phyloP scores from a whole-genome alignment of 805 yeast species.

The Metschnikowia corniflorae region DNA sequence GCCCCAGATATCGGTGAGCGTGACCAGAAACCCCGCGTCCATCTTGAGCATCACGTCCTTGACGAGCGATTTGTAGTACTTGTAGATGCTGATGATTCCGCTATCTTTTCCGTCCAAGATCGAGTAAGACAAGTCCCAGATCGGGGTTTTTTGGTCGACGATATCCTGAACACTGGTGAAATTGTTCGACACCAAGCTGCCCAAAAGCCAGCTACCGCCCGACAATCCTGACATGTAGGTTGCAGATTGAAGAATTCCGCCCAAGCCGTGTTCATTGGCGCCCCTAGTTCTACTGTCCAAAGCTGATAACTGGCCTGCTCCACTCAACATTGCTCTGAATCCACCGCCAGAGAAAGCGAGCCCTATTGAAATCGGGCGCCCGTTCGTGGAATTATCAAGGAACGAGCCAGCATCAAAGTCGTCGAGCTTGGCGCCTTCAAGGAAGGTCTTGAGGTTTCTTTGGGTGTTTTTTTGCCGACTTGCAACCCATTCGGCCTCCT shows the following conservation, averaged over 20 bases:
- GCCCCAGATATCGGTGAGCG: slow-evolving; percentile 40
- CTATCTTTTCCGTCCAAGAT: slow-evolving; percentile 39
- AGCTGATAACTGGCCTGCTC: slow-evolving; percentile 11
- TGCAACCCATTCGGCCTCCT: slow-evolving; percentile 8
- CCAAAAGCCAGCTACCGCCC: slow-evolving; percentile 12
- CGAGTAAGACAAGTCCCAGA: slow-evolving; percentile 31
- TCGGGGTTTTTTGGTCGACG: slow-evolving; percentile 17
- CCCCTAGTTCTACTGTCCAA: slow-evolving; percentile 8
- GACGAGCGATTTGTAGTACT: slow-evolving; percentile 21
- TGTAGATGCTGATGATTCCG: slow-evolving; percentile 9
- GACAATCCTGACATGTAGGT: slow-evolving; percentile 11
- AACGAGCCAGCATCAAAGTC: slow-evolving; percentile 8
- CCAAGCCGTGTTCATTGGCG: slow-evolving; percentile 10
- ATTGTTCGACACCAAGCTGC: slow-evolving; percentile 52
- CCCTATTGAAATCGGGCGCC: slow-evolving; percentile 4
- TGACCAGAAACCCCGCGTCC: slow-evolving; percentile 31
- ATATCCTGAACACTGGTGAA: slow-evolving; percentile 48
- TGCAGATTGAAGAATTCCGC: slow-evolving; percentile 11
- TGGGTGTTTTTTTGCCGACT: not conserved
- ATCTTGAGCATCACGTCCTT: slow-evolving; percentile 25
- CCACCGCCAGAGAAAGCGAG: slow-evolving; percentile 14
- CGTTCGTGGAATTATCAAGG: slow-evolving; percentile 2
- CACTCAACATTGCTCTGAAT: slow-evolving; percentile 11
- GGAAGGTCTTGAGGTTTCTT: slow-evolving; percentile 1
- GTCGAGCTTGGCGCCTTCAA: slow-evolving; percentile 6